These are phyloP conservation scores for Triangularia setosa DNA, from an alignment of 2,329 filamentous ascomycete genomes.

Conservation along the genomic window DNA sequence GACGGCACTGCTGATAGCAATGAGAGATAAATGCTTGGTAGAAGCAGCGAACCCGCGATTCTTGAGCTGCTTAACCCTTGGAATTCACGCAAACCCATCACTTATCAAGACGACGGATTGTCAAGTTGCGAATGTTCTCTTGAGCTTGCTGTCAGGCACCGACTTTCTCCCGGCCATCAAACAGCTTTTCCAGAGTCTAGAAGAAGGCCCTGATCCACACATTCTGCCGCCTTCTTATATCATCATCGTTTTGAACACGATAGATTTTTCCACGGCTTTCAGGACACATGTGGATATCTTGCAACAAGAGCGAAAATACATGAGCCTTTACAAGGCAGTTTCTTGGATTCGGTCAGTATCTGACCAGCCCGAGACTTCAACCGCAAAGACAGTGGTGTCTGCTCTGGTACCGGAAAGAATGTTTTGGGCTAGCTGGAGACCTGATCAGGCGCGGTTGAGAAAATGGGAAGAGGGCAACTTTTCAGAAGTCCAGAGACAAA, in stretches of 20 bases:
- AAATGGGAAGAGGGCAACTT: constrained; percentile 22
- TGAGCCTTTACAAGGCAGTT: constrained; percentile 15
- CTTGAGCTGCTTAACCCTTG: constrained; percentile 11
- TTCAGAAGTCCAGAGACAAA: constrained; percentile 12
- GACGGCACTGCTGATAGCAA: neutral
- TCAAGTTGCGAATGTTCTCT: constrained; percentile 11
- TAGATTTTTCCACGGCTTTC: constrained; percentile 5
- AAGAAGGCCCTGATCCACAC: constrained; percentile 1
- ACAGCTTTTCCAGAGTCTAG: constrained; percentile 10
- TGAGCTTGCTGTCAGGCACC: constrained; percentile 7
- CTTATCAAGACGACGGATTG: constrained; percentile 8
- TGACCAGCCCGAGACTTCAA: neutral
- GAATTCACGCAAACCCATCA: constrained; percentile 2
- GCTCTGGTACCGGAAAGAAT: constrained; percentile 15
- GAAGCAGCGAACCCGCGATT: constrained; percentile 4
- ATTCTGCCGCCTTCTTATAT: constrained; percentile 11
- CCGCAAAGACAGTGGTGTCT: constrained; percentile 15
- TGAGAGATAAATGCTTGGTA: constrained; percentile 11
- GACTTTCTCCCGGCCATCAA: constrained; percentile 13
- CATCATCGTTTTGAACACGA: constrained; percentile 1
- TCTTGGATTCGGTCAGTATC: constrained; percentile 12
- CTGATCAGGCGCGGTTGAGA: constrained; percentile 21
- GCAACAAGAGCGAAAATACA: constrained; percentile 11
- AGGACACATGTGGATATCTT: constrained; percentile 4
- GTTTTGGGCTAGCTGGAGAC: constrained; percentile 22